phyloP scores from a whole-genome alignment of 2,329 filamentous ascomycete species.

The Ramularia endophylla region DNA sequence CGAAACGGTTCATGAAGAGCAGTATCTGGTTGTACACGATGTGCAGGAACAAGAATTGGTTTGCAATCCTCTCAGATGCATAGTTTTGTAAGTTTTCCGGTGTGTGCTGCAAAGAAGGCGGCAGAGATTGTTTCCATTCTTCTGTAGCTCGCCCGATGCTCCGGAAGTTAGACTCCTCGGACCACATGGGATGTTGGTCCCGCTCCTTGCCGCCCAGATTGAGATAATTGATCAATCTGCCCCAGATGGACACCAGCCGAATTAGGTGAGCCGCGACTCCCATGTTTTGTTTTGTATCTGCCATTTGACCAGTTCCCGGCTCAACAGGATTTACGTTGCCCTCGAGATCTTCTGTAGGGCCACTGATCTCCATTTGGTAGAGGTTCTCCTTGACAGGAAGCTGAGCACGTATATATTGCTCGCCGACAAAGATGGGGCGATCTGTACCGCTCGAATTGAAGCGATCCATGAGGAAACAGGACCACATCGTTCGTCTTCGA shows the following conservation, averaged over 20 bases:
- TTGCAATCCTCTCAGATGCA: slow-evolving; percentile 75
- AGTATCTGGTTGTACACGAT: slow-evolving; percentile 84
- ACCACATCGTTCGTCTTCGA: slow-evolving; percentile 92
- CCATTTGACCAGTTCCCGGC: slow-evolving; percentile 57
- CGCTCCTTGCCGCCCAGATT: slow-evolving; percentile 82
- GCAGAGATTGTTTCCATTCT: slow-evolving; percentile 63
- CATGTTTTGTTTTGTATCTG: slow-evolving; percentile 75
- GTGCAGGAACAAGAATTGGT: slow-evolving; percentile 90
- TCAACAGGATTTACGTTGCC: slow-evolving; percentile 61
- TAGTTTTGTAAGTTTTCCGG: slow-evolving; percentile 79
- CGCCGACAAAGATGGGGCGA: slow-evolving; percentile 81
- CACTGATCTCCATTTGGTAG: slow-evolving; percentile 87
- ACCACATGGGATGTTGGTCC: slow-evolving; percentile 75
- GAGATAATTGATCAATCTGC: slow-evolving; percentile 79
- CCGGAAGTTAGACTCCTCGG: slow-evolving; percentile 68
- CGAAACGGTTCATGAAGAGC: slow-evolving; percentile 84
- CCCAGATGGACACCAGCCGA: slow-evolving; percentile 80
- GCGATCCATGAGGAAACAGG: slow-evolving; percentile 93
- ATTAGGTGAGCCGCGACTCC: slow-evolving; percentile 90
- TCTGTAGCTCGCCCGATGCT: slow-evolving; percentile 65
- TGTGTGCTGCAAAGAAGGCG: slow-evolving; percentile 66
- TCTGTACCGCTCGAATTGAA: slow-evolving; percentile 96
- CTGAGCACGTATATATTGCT: slow-evolving; percentile 83
- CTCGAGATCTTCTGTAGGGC: slow-evolving; percentile 74
- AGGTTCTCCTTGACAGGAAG: slow-evolving; percentile 84